Base-by-base conservation (phyloP, 768 basidiomycete species). In the Podaxis sp. region DNA sequence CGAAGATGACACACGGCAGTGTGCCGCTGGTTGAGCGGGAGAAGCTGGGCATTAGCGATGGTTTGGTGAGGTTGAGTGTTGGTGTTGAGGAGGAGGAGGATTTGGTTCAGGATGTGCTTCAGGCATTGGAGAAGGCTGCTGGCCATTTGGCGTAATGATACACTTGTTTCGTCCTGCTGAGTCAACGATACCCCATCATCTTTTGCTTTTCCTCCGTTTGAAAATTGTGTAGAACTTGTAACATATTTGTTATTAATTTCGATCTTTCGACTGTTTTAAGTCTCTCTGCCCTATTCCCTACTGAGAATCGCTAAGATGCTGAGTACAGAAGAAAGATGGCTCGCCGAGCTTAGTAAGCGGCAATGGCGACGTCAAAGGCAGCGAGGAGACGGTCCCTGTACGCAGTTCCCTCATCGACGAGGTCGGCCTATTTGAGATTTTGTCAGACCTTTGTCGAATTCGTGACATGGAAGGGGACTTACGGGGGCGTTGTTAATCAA, bases 1-100 rank as follows among this genome's bases (percentile, higher is more conserved):
- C 88, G 49, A 78, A 80, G 75, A 97, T 97, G 95, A 96, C 94
- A 7, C 96, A 97, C 72, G 88, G 85, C 1, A 84, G 84, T 55
- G 86, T 93, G 53, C 88, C 92, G 0, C 80, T 82, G 26, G 85
- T 74, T 1, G 89, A 92, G 73, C 79, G 93, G 11, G 84, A 78
- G 30, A 56, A 76, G 13, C 76, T 95, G 30, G 95, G 96, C 1
- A 93, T 99, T 64, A 85, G 85, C 4, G 88, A 88, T 19, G 84
- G 89, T 65, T 73, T 96, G 63, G 78, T 97, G 2, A 79, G 96
- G 17, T 73, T 99, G 66, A 90, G 87, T 39, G 92, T 96, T 0
- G 96, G 96, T 2, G 83, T 96, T 13, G 96, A 98, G 75, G 96
- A 99, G 56, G 79, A 72, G 13, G 89, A 90, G 22, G 96, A 99